These are phyloP conservation scores for Cucurbitaria berberidis DNA, from an alignment of 2,329 filamentous ascomycete genomes.

Conservation along the genomic window DNA sequence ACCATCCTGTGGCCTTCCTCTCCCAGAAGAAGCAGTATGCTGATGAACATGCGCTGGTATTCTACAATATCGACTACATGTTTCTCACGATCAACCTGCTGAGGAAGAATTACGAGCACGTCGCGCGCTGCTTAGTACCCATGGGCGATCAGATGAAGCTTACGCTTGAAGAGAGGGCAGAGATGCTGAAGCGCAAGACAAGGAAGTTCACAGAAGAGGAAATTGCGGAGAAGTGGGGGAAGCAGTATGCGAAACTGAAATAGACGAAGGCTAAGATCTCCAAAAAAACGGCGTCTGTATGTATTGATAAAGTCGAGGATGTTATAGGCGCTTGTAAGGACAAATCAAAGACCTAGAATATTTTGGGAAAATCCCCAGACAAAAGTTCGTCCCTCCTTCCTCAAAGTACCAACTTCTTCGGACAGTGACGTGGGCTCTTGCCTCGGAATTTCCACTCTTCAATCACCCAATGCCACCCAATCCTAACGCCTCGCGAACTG, in stretches of 20 bases:
- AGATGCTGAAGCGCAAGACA: slow-evolving; percentile 70
- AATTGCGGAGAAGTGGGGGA: slow-evolving; percentile 63
- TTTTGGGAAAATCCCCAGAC: no score
- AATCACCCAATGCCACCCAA: not conserved
- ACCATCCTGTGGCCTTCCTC: slow-evolving; percentile 76
- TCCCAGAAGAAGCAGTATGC: slow-evolving; percentile 71
- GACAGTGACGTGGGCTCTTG: not conserved
- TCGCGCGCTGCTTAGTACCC: slow-evolving; percentile 74
- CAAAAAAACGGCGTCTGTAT: not conserved
- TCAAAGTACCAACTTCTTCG: not conserved
- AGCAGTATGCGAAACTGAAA: slow-evolving; percentile 40
- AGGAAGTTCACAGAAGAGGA: slow-evolving; percentile 69
- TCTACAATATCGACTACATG: slow-evolving; percentile 81
- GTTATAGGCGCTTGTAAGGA: not conserved
- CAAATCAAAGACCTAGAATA: not conserved
- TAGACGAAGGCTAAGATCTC: slow-evolving; percentile 7
- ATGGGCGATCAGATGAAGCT: slow-evolving; percentile 74
- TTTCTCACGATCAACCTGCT: slow-evolving; percentile 74
- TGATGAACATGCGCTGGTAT: slow-evolving; percentile 72
- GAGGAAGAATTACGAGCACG: slow-evolving; percentile 71
- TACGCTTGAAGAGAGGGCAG: slow-evolving; percentile 67
- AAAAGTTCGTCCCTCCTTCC: not conserved
- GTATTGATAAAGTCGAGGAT: not conserved
- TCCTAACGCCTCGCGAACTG: not conserved
- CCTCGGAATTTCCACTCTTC: not conserved